Conservation (phyloP, 2,329 filamentous ascomycete genomes). For the Microascus cirrosus region DNA sequence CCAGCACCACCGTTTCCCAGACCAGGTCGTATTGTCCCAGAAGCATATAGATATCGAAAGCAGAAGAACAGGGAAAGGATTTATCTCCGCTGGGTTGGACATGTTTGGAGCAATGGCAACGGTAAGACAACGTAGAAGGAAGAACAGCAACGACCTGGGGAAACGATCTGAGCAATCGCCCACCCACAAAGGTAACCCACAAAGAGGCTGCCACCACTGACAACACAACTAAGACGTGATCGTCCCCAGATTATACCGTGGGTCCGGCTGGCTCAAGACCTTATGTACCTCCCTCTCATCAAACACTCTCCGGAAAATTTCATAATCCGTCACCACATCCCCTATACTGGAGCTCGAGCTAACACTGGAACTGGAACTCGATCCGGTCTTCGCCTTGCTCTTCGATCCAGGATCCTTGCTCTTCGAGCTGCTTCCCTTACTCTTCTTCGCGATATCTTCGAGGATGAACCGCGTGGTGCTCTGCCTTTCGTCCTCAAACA, state of each 20-base stretch:
- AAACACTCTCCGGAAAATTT: slow-evolving; percentile 44
- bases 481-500: slow-evolving; percentile 47
- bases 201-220: too few relatives aligned
- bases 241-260: slow-evolving; percentile 42
- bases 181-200: too few relatives aligned
- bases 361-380: slow-evolving; percentile 12
- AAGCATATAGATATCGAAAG: too few relatives aligned
- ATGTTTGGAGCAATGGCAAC: too few relatives aligned
- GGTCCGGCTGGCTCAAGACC: slow-evolving; percentile 39
- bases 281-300: slow-evolving; percentile 34
- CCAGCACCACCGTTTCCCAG: too few relatives aligned
- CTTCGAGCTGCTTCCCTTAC: slow-evolving; percentile 10
- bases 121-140: too few relatives aligned
- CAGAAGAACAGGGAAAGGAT: too few relatives aligned
- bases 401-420: slow-evolving; percentile 12
- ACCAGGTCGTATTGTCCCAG: too few relatives aligned
- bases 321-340: slow-evolving; percentile 25
- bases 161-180: too few relatives aligned
- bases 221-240: slow-evolving; percentile 21
- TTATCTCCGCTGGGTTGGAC: too few relatives aligned
- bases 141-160: too few relatives aligned
- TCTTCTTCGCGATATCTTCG: slow-evolving; percentile 45
- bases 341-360: slow-evolving; percentile 12
- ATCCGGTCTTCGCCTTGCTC: slow-evolving; percentile 19
- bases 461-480: slow-evolving; percentile 41